Evolutionary conservation across 2,329 filamentous ascomycete genomes (phyloP), one percentile per base, ranked within the genome.

Genomic region (Trichocomaceae sp.): DNA sequence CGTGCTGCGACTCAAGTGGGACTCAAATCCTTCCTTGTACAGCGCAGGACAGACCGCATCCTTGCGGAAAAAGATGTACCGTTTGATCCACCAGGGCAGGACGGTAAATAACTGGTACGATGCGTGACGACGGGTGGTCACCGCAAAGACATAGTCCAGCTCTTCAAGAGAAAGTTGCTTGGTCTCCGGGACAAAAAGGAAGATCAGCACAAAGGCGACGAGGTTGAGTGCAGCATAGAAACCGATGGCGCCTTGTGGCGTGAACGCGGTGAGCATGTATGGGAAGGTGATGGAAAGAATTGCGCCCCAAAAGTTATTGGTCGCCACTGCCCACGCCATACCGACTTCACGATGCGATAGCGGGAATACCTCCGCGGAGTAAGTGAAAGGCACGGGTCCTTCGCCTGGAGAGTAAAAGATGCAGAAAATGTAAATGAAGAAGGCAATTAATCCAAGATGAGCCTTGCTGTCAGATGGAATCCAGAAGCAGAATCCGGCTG

Each of bases 371-470:
- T 82, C 79, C 0, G 79, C 77, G 44, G 77, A 78, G 63, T 82
- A 82, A n/a, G 77, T 72, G 59, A 72, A 75, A 4, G 76, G 74
- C 1, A 78, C 75, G 5, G 74, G 74, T 0, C 83, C 85, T 69
- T 87, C 85, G 2, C 79, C 83, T 0, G 82, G 81, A 0, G 81
- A 83, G 69, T 85, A 85, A 63, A 83, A 83, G 8, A 81, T 80
- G 1, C 78, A 80, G 59, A 86, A 87, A 17, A 87, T 65, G 69
- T 82, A 87, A 59, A 86, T 73, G 59, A 86, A 85, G 3, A 84
- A 67, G 0, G 82, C 80, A 47, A 85, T 77, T 0, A 81, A 65
- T 1, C 70, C 81, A 10, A 82, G 72, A 54, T 79, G 76, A 0
- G 75, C 73, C 0, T 64, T 74, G 20, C 64, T 72, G 0, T 68